Evolutionary conservation across 176 grass and related monocot genomes (phyloP).

Genomic region (Thinopyrum elongatum): DNA sequence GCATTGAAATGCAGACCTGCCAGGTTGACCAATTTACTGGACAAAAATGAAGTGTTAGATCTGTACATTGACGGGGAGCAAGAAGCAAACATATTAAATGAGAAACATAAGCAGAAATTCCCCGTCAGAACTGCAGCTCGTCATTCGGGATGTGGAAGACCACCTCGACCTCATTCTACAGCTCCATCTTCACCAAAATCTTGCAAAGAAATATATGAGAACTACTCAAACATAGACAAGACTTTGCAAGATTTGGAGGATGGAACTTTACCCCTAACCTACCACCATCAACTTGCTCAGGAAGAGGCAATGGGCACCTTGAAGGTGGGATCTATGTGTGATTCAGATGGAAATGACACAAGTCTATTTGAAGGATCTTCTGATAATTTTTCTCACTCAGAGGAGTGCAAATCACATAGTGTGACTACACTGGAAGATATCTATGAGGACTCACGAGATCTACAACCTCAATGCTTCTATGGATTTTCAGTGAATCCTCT

Average conservation of each 20-base stretch:
- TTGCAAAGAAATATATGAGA: constrained; percentile 42
- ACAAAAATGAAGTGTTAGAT: constrained; percentile 50
- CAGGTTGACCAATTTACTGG: constrained; percentile 36
- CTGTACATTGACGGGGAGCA: constrained; percentile 55
- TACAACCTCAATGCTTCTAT: constrained; percentile 8
- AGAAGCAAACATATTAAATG: constrained; percentile 27
- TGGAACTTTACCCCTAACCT: background rate
- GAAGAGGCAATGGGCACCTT: constrained; percentile 1
- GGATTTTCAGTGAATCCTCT: constrained; percentile 11
- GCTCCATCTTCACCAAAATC: constrained; percentile 55
- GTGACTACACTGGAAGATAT: constrained; percentile 59
- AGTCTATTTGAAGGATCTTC: constrained; percentile 19
- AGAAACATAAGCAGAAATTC: constrained; percentile 27
- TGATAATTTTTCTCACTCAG: constrained; percentile 16
- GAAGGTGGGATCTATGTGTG: constrained; percentile 23
- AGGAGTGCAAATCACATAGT: constrained; percentile 42
- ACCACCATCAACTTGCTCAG: constrained; percentile 24
- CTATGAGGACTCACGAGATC: constrained; percentile 46
- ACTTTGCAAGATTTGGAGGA: background rate
- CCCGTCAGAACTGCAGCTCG: constrained; percentile 28
- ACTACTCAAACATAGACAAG: constrained; percentile 15
- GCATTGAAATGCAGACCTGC: constrained; percentile 46
- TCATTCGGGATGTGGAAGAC: constrained; percentile 41
- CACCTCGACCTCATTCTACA: constrained; percentile 45
- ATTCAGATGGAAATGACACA: constrained; percentile 17